Base-by-base conservation (phyloP, 2,329 filamentous ascomycete species). In the Calcarisporium arbuscula region DNA sequence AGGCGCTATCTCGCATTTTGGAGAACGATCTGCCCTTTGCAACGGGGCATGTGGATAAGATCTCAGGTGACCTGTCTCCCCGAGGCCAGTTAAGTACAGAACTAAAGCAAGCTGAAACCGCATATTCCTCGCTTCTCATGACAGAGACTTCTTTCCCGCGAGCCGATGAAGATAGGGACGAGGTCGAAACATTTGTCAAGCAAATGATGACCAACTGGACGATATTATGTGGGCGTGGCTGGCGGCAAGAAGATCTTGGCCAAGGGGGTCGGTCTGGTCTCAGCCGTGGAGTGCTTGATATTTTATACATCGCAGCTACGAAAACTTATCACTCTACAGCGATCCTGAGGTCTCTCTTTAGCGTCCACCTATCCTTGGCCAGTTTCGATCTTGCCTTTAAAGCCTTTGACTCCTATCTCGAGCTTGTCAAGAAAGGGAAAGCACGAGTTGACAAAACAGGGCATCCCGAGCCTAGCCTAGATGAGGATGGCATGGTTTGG, bases 321-420 rank as follows among this genome's bases (percentile, higher is more conserved):
- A 95, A 92, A 58, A 95, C 89, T 0, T 98, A 92, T 52, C 92
- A 98, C 60, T 98, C 92, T 2, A 94, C 90, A 2, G 68, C 87
- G 8, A 85, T 96, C 42, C 65, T 98, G 19, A 75, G 90, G 38
- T 77, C 89, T 49, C 70, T 98, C 1, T 96, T 96, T 54, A 82
- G 79, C 9, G 82, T 95, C 3, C 92, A 98, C 56, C 70, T 90
- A 14, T 77, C 87, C 3, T 69, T 95, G 14, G 87, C 88, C 8
- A 90, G 98, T 48, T 96, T 95, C 46, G 86, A 95, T 36, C 67
- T 96, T 31, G 89, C 89, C 2, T 80, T 94, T 56, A 88, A 88
- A 53, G 85, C 92, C 1, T 85, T 95, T 43, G 84, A 94, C 55
- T 89, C 89, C 1, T 98, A 96, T 57, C 68, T 94, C 23, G 85